These are phyloP conservation scores for Royoungia palumana DNA, from an alignment of 768 basidiomycete genomes.

Conservation along the genomic window DNA sequence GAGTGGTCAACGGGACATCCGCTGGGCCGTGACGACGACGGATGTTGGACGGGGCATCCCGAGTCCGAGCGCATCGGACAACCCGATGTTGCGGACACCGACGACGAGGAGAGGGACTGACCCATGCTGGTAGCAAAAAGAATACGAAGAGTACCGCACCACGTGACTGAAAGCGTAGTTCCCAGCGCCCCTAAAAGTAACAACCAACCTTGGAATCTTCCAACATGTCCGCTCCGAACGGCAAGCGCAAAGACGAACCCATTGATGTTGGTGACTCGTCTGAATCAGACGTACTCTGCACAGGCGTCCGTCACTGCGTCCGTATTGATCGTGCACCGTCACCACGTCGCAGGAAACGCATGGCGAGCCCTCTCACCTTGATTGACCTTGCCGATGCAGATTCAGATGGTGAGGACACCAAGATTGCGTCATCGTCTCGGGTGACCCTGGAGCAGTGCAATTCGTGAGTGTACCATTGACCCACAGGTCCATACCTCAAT, in stretches of 20 bases:
- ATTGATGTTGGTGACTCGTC: constrained; percentile 30
- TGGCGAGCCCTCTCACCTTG: constrained; percentile 1
- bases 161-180: constrained; percentile 11
- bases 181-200: constrained; percentile 1
- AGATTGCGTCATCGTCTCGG: constrained; percentile 5
- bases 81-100: constrained; percentile 3
- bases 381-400: constrained; percentile 19
- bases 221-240: constrained; percentile 2
- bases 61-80: constrained; percentile 14
- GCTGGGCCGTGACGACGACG: constrained; percentile 9
- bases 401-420: constrained; percentile 11
- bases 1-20: constrained; percentile 66
- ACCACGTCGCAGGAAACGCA: constrained; percentile 12
- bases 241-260: constrained; percentile 6
- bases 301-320: constrained; percentile 14
- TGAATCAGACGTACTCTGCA: constrained; percentile 20
- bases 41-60: constrained; percentile 45
- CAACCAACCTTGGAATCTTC: not conserved
- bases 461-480: constrained; percentile 8
- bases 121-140: constrained; percentile 7
- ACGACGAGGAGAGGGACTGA: constrained; percentile 15
- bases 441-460: not conserved
- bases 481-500: not conserved
- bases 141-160: not conserved
- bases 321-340: constrained; percentile 15